Percentiles rank a stretch among this genome's conserved stretches.
Evolutionary conservation across 2,329 filamentous ascomycete genomes (phyloP).

Genomic region (Akanthomyces dipterigenus): DNA sequence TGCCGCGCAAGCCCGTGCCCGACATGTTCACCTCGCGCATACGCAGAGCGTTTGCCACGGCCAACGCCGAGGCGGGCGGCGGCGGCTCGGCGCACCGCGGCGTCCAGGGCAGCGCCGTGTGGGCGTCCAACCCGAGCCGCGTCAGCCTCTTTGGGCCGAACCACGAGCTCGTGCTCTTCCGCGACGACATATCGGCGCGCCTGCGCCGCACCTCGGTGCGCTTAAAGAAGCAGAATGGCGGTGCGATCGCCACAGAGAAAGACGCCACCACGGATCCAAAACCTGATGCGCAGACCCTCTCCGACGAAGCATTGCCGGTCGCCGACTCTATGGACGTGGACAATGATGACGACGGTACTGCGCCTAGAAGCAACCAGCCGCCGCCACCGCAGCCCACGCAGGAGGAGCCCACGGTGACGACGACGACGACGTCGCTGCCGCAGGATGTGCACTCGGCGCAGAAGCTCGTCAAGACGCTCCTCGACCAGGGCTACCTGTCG

Average conservation of each 20-base stretch:
- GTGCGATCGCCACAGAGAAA: slow-evolving; percentile 20
- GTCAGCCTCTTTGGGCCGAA: slow-evolving; percentile 79
- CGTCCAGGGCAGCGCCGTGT: slow-evolving; percentile 56
- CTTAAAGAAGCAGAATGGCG: slow-evolving; percentile 42
- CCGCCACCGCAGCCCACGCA: not conserved
- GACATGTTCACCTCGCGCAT: slow-evolving; percentile 87
- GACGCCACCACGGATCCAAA: slow-evolving; percentile 25
- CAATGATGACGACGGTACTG: not conserved
- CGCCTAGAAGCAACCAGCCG: not conserved
- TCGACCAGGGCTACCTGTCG: slow-evolving; percentile 83
- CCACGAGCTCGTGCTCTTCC: slow-evolving; percentile 79
- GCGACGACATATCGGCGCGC: slow-evolving; percentile 78
- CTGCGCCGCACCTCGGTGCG: slow-evolving; percentile 70
- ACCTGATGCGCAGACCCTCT: slow-evolving; percentile 13
- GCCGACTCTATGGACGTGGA: slow-evolving; percentile 37
- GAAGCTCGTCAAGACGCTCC: slow-evolving; percentile 80
- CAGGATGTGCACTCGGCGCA: slow-evolving; percentile 55
- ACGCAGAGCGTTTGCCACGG: slow-evolving; percentile 69
- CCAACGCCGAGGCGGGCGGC: slow-evolving; percentile 60
- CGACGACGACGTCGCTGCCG: slow-evolving; percentile 25
- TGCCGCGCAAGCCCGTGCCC: slow-evolving; percentile 69
- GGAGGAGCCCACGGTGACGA: slow-evolving; percentile 13
- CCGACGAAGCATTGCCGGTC: not conserved
- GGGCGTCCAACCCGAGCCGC: slow-evolving; percentile 82
- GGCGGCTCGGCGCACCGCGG: slow-evolving; percentile 23